phyloP scores from a whole-genome alignment of 495 filamentous ascomycete genomes.

The Evansstolkia leycettana region DNA sequence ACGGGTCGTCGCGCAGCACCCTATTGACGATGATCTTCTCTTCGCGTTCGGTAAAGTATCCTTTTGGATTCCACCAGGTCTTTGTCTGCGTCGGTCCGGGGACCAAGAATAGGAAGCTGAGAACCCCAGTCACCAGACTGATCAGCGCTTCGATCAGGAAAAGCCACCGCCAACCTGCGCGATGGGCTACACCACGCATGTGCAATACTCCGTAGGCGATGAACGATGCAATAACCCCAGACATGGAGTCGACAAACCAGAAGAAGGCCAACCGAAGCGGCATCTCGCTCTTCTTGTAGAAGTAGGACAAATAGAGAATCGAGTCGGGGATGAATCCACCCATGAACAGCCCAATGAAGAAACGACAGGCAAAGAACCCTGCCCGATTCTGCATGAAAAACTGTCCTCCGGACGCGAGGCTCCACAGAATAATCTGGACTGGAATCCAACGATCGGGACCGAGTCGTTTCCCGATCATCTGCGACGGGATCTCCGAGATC shows the following conservation, averaged over 20 bases:
- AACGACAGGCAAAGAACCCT: slow-evolving; percentile 49
- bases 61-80: neutral
- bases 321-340: slow-evolving; percentile 40
- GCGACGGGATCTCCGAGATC: too few species aligned
- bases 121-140: slow-evolving; percentile 18
- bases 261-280: slow-evolving; percentile 42
- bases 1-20: slow-evolving; percentile 50
- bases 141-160: slow-evolving; percentile 30
- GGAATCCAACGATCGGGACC: slow-evolving; percentile 65
- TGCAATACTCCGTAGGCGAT: slow-evolving; percentile 39
- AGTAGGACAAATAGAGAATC: slow-evolving; percentile 56
- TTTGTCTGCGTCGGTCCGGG: neutral
- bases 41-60: slow-evolving; percentile 41
- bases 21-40: slow-evolving; percentile 40
- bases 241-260: slow-evolving; percentile 31
- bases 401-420: slow-evolving; percentile 50
- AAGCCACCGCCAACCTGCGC: slow-evolving; percentile 43
- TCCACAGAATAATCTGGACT: slow-evolving; percentile 62
- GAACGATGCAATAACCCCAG: slow-evolving; percentile 14
- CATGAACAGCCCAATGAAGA: slow-evolving; percentile 51
- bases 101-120: slow-evolving; percentile 2
- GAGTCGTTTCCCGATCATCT: too few species aligned
- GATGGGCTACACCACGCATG: slow-evolving; percentile 34
- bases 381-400: slow-evolving; percentile 43
- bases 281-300: slow-evolving; percentile 39